Evolutionary conservation across 306 rosid species (phyloP).

Genomic region (Cicer chorassanicum): DNA sequence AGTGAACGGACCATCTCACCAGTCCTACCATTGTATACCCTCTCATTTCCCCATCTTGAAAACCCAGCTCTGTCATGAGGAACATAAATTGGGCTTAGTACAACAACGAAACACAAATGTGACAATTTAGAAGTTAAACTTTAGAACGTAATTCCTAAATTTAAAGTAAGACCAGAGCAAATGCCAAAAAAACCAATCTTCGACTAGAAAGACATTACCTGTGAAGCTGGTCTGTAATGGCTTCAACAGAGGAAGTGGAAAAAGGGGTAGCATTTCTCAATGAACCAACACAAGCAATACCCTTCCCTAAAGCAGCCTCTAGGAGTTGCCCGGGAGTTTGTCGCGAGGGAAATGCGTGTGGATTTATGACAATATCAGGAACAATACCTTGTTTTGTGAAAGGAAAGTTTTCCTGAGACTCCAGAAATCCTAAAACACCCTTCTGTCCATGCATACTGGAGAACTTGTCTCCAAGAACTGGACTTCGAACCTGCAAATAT

Average conservation of each 20-base stretch:
- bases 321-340: slow-evolving; percentile 98
- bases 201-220: slow-evolving; percentile 55
- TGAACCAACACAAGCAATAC: slow-evolving; percentile 76
- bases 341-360: slow-evolving; percentile 96
- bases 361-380: slow-evolving; percentile 95
- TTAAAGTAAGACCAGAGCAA: slow-evolving; percentile 13
- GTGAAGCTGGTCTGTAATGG: slow-evolving; percentile 86
- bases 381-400: slow-evolving; percentile 91
- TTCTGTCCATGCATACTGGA: slow-evolving; percentile 99
- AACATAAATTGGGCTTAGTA: slow-evolving; percentile 27
- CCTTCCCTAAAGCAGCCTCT: slow-evolving; percentile 97
- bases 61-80: slow-evolving; percentile 76
- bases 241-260: slow-evolving; percentile 83
- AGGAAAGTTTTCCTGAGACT: slow-evolving; percentile 91
- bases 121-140: neutral
- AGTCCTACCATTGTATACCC: slow-evolving; percentile 88
- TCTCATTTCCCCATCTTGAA: slow-evolving; percentile 88
- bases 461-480: slow-evolving; percentile 95
- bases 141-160: slow-evolving; percentile 26
- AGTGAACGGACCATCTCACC: slow-evolving; percentile 89
- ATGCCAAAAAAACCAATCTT: slow-evolving; percentile 35
- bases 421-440: slow-evolving; percentile 94
- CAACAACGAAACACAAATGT: neutral
- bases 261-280: slow-evolving; percentile 84
- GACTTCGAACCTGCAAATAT: slow-evolving; percentile 77